Base-by-base conservation (phyloP, 1,139 yeast species). In the Pichia sp. region DNA sequence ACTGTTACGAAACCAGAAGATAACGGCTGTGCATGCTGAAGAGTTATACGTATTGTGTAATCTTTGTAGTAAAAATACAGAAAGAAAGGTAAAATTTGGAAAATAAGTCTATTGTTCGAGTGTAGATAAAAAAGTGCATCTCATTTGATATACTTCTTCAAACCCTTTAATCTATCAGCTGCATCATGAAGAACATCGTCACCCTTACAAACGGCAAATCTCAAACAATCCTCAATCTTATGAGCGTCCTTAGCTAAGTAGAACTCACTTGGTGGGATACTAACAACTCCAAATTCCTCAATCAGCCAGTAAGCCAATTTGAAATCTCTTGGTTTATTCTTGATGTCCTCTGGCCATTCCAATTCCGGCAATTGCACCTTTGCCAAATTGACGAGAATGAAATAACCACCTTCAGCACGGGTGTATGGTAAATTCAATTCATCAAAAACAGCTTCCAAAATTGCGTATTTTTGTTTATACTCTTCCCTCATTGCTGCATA, bases 181-280 rank as follows among this genome's bases (percentile, higher is more conserved):
- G 97, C 97, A 47, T 81, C 86, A 46, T 75, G 76, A 48, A 91
- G 69, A 43, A 85, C 67, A 5, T 64, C 66, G 55, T 91, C 94
- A 51, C 83, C 96, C 63, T 91, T 91, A 67, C 98, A 91, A 14
- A 91, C 94, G 13, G 98, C 97, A 59, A 91, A 88, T 56, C 98
- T 76, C 44, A 91, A 66, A 56, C 87, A 76, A 49, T 84, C 81
- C 6, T 38, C 27, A 17, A 44, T 42, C 16, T 33, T 38, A 6
- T 29, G 22, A 4, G 41, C 42, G 22, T 41, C 23, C 20, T 35
- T 26, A 12, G 31, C 24, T 9, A 40, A 18, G 53, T 85, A 77
- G 55, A 91, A 91, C 59, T 88, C 98, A 5, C 96, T 82, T 22
- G 97, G 97, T 11, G 98, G 98, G 48, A 91, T 88, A 6, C 94